These are phyloP conservation scores for Gaertneriomyces semiglobifer DNA, from an alignment of 192 early-diverging fungal species.

Conservation along the genomic window DNA sequence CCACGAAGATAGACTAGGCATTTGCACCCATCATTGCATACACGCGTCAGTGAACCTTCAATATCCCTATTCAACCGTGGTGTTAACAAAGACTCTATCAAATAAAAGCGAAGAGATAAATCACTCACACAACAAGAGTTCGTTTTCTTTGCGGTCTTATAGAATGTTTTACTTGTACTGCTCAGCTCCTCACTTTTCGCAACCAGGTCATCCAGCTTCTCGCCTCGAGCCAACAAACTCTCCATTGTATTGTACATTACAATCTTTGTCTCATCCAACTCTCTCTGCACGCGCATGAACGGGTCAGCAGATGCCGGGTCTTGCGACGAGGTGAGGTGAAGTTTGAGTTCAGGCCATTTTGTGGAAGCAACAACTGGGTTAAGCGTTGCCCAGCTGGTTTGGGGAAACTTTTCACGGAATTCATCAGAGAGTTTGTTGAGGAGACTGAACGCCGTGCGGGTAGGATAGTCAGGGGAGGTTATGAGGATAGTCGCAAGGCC, in stretches of 20 bases:
- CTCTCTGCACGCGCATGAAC: constrained; percentile 89
- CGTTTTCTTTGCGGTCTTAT: constrained; percentile 91
- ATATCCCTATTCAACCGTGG: no score
- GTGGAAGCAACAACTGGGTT: constrained; percentile 38
- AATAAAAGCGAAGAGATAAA: neutral
- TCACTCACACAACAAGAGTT: constrained; percentile 67
- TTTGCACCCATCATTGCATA: no score
- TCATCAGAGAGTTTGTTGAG: constrained; percentile 84
- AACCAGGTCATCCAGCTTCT: constrained; percentile 85
- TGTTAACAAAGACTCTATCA: no score
- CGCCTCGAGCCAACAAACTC: constrained; percentile 79
- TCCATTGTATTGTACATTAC: constrained; percentile 96
- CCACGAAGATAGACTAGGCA: no score
- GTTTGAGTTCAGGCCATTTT: constrained; percentile 67
- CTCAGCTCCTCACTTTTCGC: constrained; percentile 79
- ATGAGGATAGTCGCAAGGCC: constrained; percentile 75
- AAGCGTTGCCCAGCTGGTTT: constrained; percentile 40
- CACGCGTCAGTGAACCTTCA: no score
- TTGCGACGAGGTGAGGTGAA: constrained; percentile 77
- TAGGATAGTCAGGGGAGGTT: constrained; percentile 85
- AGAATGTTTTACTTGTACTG: constrained; percentile 90
- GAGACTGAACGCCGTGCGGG: constrained; percentile 81
- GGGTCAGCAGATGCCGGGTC: constrained; percentile 89
- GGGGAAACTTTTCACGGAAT: constrained; percentile 64
- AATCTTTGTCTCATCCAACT: constrained; percentile 95